Conservation (phyloP, 257 asterid species). For the Nicotiana attenuata region DNA sequence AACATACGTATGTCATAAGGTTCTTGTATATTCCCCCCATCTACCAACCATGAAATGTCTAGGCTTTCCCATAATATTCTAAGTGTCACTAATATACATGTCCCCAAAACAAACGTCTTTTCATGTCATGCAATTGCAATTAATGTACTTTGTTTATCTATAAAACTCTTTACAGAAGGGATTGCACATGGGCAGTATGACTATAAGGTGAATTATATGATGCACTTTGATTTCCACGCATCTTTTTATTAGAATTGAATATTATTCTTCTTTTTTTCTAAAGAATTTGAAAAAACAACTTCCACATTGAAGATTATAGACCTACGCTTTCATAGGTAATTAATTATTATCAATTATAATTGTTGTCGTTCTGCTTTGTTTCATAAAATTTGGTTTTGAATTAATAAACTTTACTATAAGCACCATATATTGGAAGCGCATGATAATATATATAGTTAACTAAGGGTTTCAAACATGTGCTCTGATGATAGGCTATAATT, state of each 20-base stretch:
- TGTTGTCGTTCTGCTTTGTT: too few relatives aligned
- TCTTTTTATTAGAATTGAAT: neutral
- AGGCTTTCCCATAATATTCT: slow-evolving; percentile 11
- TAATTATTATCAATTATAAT: too few relatives aligned
- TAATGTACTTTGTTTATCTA: slow-evolving; percentile 36
- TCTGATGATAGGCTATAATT: too few relatives aligned
- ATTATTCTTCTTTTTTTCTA: neutral
- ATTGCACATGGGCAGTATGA: slow-evolving; percentile 41
- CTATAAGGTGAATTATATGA: neutral
- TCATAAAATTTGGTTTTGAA: too few relatives aligned
- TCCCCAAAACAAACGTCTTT: slow-evolving; percentile 42
- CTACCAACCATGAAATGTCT: slow-evolving; percentile 39
- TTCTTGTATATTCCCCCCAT: slow-evolving; percentile 33
- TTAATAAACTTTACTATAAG: too few relatives aligned
- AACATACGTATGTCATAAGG: slow-evolving; percentile 4
- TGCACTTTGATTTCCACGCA: neutral
- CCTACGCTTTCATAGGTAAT: neutral
- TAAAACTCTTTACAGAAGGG: slow-evolving; percentile 54
- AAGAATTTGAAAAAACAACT: neutral
- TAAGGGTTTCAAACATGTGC: too few relatives aligned
- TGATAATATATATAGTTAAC: too few relatives aligned
- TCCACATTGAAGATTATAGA: neutral
- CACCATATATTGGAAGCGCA: too few relatives aligned
- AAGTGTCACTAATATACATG: slow-evolving; percentile 13
- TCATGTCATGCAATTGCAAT: slow-evolving; percentile 31